A percentile compares a stretch with the other conserved stretches of the same genome.
Evolutionary conservation across 2,329 filamentous ascomycete species (phyloP).

Genomic region (Sclerotinia nivalis): DNA sequence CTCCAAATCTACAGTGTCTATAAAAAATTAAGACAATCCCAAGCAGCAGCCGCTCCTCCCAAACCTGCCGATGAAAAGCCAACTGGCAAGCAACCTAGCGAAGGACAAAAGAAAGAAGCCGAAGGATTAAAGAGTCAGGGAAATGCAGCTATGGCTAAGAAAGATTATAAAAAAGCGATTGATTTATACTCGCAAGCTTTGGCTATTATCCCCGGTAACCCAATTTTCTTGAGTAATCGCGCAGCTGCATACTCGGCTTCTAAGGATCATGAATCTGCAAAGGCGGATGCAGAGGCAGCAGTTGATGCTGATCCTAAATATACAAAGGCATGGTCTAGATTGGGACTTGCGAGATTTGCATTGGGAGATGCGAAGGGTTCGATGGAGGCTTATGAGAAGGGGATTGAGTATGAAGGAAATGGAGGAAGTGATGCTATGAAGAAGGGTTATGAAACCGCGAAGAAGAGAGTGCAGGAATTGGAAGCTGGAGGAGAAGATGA

Average conservation of each 20-base stretch:
- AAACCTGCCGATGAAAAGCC: conserved; percentile 46
- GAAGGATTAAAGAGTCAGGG: conserved; percentile 87
- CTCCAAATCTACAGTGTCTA: conserved; percentile 92
- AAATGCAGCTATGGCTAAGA: conserved; percentile 92
- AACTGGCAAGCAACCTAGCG: conserved; percentile 43
- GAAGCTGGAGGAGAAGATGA: conserved; percentile 51
- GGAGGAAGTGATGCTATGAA: conserved; percentile 97
- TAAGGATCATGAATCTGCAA: conserved; percentile 80
- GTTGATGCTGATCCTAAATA: conserved; percentile 86
- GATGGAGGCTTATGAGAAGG: conserved; percentile 92
- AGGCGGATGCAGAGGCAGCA: conserved; percentile 86
- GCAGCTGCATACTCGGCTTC: conserved; percentile 88
- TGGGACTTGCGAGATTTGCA: conserved; percentile 89
- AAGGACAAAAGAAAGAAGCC: conserved; percentile 72
- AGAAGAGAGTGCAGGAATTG: conserved; percentile 81
- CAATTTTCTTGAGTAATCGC: conserved; percentile 96
- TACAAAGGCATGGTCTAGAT: conserved; percentile 94
- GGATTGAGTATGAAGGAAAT: conserved; percentile 90
- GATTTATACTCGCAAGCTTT: conserved; percentile 87
- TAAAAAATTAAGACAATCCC: conserved; percentile 76
- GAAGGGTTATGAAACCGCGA: conserved; percentile 93
- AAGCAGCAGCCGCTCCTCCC: conserved; percentile 45
- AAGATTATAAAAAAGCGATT: conserved; percentile 83
- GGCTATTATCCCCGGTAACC: conserved; percentile 76
- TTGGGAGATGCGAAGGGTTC: conserved; percentile 86